Percentiles rank a stretch among this genome's conserved stretches.
Evolutionary conservation across 2,329 filamentous ascomycete species (phyloP).

Genomic region (Metarhizium album): DNA sequence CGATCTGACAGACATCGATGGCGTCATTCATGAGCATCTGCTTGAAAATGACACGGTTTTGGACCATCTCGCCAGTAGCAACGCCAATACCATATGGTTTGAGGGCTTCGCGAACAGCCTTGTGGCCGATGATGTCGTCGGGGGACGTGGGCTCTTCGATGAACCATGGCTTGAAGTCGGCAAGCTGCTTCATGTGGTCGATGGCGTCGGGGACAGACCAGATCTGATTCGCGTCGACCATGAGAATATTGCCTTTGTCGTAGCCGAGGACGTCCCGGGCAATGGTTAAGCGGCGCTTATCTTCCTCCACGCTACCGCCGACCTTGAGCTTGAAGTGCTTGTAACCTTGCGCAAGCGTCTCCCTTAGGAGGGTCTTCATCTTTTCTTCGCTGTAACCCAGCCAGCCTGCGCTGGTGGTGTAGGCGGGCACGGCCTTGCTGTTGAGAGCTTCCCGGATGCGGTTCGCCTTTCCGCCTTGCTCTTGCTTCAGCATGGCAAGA

Average conservation of each 20-base stretch:
- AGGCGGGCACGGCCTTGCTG: slow-evolving; percentile 72
- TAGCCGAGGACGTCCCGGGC: slow-evolving; percentile 73
- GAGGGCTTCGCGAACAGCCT: slow-evolving; percentile 71
- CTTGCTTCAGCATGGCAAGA: slow-evolving; percentile 54
- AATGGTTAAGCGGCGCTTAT: slow-evolving; percentile 59
- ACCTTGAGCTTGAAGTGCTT: slow-evolving; percentile 88
- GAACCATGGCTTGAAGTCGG: slow-evolving; percentile 82
- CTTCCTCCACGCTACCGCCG: slow-evolving; percentile 60
- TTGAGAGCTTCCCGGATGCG: slow-evolving; percentile 64
- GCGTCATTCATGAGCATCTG: slow-evolving; percentile 71
- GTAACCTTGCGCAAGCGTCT: slow-evolving; percentile 70
- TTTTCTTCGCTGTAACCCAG: slow-evolving; percentile 83
- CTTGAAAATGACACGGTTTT: slow-evolving; percentile 91
- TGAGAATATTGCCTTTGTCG: slow-evolving; percentile 72
- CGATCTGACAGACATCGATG: slow-evolving; percentile 82
- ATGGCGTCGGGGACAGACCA: slow-evolving; percentile 89
- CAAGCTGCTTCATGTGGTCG: slow-evolving; percentile 71
- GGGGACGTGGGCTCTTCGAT: slow-evolving; percentile 90
- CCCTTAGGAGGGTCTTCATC: slow-evolving; percentile 62
- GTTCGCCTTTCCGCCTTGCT: slow-evolving; percentile 56
- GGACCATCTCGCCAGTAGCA: slow-evolving; percentile 89
- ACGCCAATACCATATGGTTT: slow-evolving; percentile 67
- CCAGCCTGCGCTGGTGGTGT: slow-evolving; percentile 87
- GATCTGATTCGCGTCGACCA: slow-evolving; percentile 90
- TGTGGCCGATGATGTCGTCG: slow-evolving; percentile 83